phyloP scores from a whole-genome alignment of 2,329 filamentous ascomycete genomes.

The Penicillium sumatraense region DNA sequence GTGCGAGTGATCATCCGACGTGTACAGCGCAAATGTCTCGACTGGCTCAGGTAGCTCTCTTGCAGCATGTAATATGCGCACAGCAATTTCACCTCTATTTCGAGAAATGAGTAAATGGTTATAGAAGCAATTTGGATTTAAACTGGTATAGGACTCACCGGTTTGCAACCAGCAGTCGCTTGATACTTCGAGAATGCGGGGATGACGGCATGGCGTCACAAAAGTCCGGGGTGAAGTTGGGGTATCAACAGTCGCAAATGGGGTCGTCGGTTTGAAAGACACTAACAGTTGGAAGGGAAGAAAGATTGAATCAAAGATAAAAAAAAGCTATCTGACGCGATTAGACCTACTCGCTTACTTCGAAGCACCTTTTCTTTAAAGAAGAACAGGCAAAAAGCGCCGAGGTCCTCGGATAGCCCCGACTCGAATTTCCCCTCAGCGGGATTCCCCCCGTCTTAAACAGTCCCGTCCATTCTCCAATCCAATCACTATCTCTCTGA shows the following conservation, averaged over 20 bases:
- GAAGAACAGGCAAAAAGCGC: not conserved
- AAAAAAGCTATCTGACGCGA: not conserved
- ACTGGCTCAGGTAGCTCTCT: conserved; percentile 57
- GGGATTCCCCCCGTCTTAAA: not conserved
- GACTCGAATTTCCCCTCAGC: conserved; percentile 16
- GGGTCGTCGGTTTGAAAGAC: too few relatives aligned
- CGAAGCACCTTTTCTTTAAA: not conserved
- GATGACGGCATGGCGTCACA: conserved; percentile 24
- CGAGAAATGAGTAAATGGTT: not conserved
- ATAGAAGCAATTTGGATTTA: not conserved
- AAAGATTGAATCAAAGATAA: not conserved
- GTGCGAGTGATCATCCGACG: conserved; percentile 60
- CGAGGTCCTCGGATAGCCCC: conserved; percentile 8
- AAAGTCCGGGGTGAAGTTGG: conserved; percentile 14
- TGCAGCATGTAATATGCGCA: conserved; percentile 63
- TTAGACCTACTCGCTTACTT: not conserved
- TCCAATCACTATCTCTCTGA: not conserved
- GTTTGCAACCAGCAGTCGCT: conserved; percentile 59
- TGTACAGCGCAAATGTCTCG: conserved; percentile 62
- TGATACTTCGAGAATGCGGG: conserved; percentile 45
- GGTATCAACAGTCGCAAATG: conserved; percentile 3
- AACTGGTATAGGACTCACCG: conserved; percentile 40
- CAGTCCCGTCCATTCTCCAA: not conserved
- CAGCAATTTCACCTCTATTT: conserved; percentile 66
- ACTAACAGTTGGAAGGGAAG: too few relatives aligned